Evolutionary conservation across 768 basidiomycete genomes (phyloP), one percentile per base, ranked within the genome.

Genomic region (Panaeolus papilionaceus): DNA sequence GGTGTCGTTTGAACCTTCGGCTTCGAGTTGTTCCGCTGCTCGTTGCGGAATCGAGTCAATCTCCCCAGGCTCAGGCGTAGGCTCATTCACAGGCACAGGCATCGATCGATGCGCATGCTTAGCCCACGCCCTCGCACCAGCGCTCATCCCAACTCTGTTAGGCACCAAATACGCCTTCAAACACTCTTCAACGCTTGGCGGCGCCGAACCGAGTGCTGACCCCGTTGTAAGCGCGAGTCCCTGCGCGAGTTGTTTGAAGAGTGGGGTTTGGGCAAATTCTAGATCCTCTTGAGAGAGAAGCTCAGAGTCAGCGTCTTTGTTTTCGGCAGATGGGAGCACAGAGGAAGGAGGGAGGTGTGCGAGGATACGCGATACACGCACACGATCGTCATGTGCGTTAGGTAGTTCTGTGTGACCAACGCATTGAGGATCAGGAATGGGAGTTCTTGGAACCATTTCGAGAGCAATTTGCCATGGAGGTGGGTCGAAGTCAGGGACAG

Each of bases 81-180:
- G 23, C 33, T 33, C 33, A 33, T 33, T 4, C 10, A 63, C 58
- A 38, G 68, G 63, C 16, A 65, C 49, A 1, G 77, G 66, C 45
- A 74, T 75, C 33, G 88, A 90, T 28, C 89, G 79, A 68, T 88
- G 88, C 0, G 83, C 82, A 69, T 91, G 89, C 69, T 91, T 91
- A 2, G 87, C 83, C 88, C 88, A 91, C 6, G 89, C 89, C 33
- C 88, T 83, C 1, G 88, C 85, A 14, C 89, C 89, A 3, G 85
- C 84, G 2, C 81, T 87, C 49, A 91, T 80, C 1, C 80, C 83
- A 39, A 78, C 84, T 20, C 74, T 84, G 68, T 88, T 89, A 3
- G 84, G 77, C 23, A 80, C 69, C 4, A 81, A 75, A 73, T 87
- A 91, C 1, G 89, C 87, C 14, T 77, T 73, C 6, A 87, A 81